phyloP scores from a whole-genome alignment of 148 eudicot genomes.

The Drosera capensis region DNA sequence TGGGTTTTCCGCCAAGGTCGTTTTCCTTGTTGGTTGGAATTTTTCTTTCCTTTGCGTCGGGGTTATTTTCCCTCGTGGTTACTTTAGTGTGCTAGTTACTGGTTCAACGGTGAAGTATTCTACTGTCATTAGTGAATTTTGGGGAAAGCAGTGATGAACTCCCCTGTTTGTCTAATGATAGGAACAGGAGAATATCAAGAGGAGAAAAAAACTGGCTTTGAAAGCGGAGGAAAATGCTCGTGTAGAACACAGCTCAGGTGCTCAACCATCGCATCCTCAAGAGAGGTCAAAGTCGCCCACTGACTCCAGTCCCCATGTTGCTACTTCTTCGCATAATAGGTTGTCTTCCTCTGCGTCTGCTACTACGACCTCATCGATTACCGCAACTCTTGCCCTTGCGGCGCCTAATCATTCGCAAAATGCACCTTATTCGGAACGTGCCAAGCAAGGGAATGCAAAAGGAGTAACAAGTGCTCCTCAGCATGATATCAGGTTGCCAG shows the following conservation, averaged over 20 bases:
- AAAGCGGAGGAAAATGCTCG: slow-evolving; percentile 30
- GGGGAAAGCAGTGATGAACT: background rate
- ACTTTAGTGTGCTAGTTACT: no score
- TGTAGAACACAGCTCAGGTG: slow-evolving; percentile 24
- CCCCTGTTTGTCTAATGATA: slow-evolving; percentile 3
- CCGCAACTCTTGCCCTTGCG: slow-evolving; percentile 13
- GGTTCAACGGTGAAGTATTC: no score
- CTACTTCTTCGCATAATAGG: slow-evolving; percentile 16
- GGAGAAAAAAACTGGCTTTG: slow-evolving; percentile 35
- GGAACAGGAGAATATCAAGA: slow-evolving; percentile 58
- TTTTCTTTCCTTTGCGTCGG: no score
- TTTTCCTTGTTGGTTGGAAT: background rate
- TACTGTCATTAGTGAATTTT: background rate
- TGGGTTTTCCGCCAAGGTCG: no score
- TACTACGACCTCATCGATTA: background rate
- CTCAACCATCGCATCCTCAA: slow-evolving; percentile 25
- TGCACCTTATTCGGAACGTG: slow-evolving; percentile 17
- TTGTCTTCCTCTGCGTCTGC: background rate
- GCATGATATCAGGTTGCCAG: slow-evolving; percentile 12
- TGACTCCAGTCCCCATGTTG: slow-evolving; percentile 17
- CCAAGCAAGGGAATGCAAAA: slow-evolving; percentile 52
- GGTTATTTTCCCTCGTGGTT: no score
- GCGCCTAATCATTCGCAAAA: slow-evolving; percentile 17
- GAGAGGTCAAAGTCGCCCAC: slow-evolving; percentile 21
- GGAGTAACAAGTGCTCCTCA: slow-evolving; percentile 21